phyloP scores from a whole-genome alignment of 2,329 filamentous ascomycete genomes.

The Pseudonectria foliicola region DNA sequence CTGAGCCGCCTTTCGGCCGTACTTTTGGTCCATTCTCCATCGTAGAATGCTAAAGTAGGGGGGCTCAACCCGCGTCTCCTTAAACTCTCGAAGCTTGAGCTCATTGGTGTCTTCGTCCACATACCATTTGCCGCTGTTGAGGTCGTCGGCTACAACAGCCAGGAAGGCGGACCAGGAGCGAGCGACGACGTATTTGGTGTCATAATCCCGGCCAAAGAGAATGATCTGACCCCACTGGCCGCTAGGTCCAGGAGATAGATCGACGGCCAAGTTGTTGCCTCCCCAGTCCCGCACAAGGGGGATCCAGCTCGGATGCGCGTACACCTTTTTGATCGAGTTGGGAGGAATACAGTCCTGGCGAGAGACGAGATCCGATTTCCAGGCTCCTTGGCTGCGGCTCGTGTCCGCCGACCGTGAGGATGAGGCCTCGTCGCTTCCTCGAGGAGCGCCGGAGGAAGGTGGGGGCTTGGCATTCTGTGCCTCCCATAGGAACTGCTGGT shows the following conservation, averaged over 20 bases:
- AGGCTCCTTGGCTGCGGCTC: conserved; percentile 52
- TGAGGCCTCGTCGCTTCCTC: conserved; percentile 58
- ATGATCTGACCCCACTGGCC: conserved; percentile 97
- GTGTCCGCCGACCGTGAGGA: conserved; percentile 54
- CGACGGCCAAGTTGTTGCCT: conserved; percentile 92
- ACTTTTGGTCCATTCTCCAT: conserved; percentile 94
- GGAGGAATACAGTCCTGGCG: conserved; percentile 85
- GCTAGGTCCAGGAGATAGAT: conserved; percentile 80
- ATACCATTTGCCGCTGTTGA: conserved; percentile 81
- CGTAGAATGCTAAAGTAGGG: conserved; percentile 90
- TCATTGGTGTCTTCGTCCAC: conserved; percentile 90
- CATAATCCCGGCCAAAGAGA: conserved; percentile 93
- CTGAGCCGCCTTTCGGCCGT: conserved; percentile 59
- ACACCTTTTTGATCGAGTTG: conserved; percentile 82
- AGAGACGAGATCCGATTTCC: conserved; percentile 77
- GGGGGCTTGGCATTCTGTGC: conserved; percentile 51
- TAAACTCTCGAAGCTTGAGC: conserved; percentile 89
- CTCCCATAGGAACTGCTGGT: conserved; percentile 74
- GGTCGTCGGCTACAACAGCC: conserved; percentile 80
- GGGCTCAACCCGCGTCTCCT: conserved; percentile 80
- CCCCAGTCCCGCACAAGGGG: conserved; percentile 96
- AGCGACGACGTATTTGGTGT: conserved; percentile 95
- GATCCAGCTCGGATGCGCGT: conserved; percentile 92
- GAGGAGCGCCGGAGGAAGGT: conserved; percentile 64
- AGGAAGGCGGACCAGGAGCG: conserved; percentile 87